Evolutionary conservation across 345 rosid genomes (phyloP).

Genomic region (Citrus maxima): DNA sequence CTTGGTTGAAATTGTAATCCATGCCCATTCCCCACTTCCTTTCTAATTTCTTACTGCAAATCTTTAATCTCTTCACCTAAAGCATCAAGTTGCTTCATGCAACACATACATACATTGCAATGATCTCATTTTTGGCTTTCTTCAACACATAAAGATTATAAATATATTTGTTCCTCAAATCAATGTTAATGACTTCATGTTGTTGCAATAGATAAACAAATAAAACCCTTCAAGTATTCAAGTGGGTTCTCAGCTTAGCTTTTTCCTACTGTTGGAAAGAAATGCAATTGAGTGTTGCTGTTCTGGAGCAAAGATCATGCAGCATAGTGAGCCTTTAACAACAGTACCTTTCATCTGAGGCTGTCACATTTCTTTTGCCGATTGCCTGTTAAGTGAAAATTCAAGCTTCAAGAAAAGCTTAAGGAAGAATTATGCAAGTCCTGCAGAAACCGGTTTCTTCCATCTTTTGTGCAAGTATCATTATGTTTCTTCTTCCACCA

Average conservation of each 20-base stretch:
- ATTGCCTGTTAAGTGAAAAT: background rate
- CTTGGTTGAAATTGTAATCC: slow-evolving; percentile 26
- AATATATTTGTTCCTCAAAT: background rate
- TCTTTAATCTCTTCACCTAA: background rate
- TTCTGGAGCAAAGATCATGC: background rate
- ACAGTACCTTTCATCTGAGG: background rate
- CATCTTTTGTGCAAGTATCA: slow-evolving; percentile 11
- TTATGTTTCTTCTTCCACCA: slow-evolving; percentile 23
- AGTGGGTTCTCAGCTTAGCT: background rate
- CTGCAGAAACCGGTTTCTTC: slow-evolving; percentile 22
- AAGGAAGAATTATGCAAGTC: slow-evolving; percentile 27
- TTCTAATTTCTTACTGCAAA: background rate
- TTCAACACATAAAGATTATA: background rate
- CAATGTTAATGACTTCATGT: background rate
- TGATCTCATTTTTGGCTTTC: background rate
- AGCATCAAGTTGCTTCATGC: slow-evolving; percentile 23
- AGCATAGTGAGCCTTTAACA: background rate
- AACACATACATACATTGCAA: background rate
- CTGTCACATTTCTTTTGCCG: background rate
- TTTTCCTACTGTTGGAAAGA: background rate
- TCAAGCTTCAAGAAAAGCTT: background rate
- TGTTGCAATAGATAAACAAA: background rate
- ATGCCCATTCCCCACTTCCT: slow-evolving; percentile 22
- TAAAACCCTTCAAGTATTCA: background rate
- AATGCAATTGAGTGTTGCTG: background rate